Evolutionary conservation across 306 rosid species (phyloP).

Genomic region (Lathyrus sativus): DNA sequence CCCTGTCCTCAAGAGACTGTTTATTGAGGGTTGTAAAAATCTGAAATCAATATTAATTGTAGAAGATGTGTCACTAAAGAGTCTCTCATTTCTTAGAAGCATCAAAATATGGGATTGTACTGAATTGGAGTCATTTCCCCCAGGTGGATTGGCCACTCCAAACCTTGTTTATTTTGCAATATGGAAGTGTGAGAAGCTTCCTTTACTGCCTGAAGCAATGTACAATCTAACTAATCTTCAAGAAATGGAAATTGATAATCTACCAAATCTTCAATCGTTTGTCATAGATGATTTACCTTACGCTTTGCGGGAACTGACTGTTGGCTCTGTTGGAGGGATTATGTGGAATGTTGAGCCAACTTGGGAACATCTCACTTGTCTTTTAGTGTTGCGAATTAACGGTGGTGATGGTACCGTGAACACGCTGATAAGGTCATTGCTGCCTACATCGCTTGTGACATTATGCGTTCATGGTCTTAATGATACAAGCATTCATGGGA

Average conservation of each 20-base stretch:
- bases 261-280: constrained; percentile 9
- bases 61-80: not conserved
- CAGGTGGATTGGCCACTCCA: not conserved
- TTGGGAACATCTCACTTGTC: constrained; percentile 1
- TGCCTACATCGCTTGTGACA: not conserved
- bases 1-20: not conserved
- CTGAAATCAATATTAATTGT: not conserved
- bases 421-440: not conserved
- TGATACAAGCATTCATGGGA: not conserved
- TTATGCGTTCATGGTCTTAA: not conserved
- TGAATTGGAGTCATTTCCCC: constrained; percentile 9
- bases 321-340: not conserved
- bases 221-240: not conserved
- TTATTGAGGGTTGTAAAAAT: not conserved
- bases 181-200: constrained; percentile 9
- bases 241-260: not conserved
- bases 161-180: not conserved
- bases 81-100: constrained; percentile 8
- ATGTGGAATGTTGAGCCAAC: not conserved
- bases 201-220: not conserved
- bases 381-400: not conserved
- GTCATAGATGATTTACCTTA: not conserved
- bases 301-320: not conserved
- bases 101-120: not conserved
- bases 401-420: not conserved